Percentiles rank a stretch among this genome's conserved stretches.
phyloP scores from a whole-genome alignment of 176 grass and related monocot genomes.

The Musa troglodytarum region DNA sequence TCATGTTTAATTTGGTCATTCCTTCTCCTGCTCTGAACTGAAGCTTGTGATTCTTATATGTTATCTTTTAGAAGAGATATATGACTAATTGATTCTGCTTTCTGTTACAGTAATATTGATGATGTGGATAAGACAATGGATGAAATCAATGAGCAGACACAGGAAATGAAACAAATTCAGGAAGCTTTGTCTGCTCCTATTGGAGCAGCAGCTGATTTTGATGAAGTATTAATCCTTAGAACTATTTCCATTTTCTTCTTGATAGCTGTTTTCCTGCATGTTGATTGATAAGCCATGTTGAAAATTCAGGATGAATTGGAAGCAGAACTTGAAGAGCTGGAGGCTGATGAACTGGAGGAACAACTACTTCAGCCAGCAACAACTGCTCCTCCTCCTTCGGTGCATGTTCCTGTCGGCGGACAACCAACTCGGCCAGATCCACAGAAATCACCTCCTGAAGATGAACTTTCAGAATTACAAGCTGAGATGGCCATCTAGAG shows the following conservation, averaged over 20 bases:
- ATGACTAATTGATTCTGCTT: neutral
- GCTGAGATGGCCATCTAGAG: neutral
- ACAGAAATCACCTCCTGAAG: neutral
- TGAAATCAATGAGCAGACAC: neutral
- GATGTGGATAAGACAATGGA: slow-evolving; percentile 2
- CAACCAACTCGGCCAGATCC: neutral
- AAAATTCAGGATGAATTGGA: slow-evolving; percentile 4
- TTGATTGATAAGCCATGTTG: neutral
- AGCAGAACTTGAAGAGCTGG: neutral
- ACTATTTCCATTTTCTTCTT: neutral
- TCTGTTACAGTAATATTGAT: slow-evolving; percentile 1
- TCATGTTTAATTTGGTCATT: too few species aligned
- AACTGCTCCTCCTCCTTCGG: neutral
- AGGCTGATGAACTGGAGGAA: neutral
- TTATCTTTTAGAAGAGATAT: neutral
- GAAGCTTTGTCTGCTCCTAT: neutral
- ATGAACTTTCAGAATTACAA: neutral
- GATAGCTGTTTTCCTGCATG: neutral
- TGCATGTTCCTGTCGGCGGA: neutral
- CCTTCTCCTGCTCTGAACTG: too few species aligned
- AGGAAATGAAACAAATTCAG: slow-evolving; percentile 1
- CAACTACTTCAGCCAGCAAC: neutral
- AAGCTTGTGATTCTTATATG: neutral
- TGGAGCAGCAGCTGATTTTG: neutral
- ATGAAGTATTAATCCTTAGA: neutral